These are phyloP conservation scores for Tagetes patula DNA, from an alignment of 129 eudicot genomes.

Conservation along the genomic window DNA sequence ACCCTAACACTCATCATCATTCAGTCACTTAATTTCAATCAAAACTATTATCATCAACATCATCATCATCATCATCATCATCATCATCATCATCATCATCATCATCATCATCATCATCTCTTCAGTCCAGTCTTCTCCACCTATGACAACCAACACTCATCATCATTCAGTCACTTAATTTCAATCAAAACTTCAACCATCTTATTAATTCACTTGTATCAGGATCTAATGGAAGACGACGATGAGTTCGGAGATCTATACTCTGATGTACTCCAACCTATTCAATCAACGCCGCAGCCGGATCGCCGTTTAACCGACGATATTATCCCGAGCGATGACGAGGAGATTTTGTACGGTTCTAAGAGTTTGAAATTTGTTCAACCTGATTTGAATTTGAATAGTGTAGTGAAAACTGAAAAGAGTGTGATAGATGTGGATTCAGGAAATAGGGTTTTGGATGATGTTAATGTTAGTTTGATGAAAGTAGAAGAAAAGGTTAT, in stretches of 20 bases:
- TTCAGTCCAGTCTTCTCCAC: too few relatives aligned
- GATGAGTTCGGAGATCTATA: slow-evolving; percentile 99
- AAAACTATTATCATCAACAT: slow-evolving; percentile 1
- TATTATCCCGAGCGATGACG: slow-evolving; percentile 47
- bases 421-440: slow-evolving; percentile 19
- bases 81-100: too few relatives aligned
- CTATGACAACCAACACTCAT: neutral
- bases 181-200: slow-evolving; percentile 10
- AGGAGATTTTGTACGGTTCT: slow-evolving; percentile 51
- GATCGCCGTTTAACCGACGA: slow-evolving; percentile 56
- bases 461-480: slow-evolving; percentile 28
- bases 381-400: slow-evolving; percentile 29
- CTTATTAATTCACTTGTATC: slow-evolving; percentile 20
- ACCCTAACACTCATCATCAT: neutral
- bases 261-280: slow-evolving; percentile 78
- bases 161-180: neutral
- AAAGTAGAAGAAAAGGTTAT: slow-evolving; percentile 28
- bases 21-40: neutral
- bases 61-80: too few relatives aligned
- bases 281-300: slow-evolving; percentile 28
- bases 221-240: slow-evolving; percentile 81
- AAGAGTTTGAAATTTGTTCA: slow-evolving; percentile 22
- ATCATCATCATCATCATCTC: too few relatives aligned
- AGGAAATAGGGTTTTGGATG: slow-evolving; percentile 60
- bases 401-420: slow-evolving; percentile 8